These are phyloP conservation scores for Prunus davidiana DNA, from an alignment of 306 rosid species.

Conservation along the genomic window DNA sequence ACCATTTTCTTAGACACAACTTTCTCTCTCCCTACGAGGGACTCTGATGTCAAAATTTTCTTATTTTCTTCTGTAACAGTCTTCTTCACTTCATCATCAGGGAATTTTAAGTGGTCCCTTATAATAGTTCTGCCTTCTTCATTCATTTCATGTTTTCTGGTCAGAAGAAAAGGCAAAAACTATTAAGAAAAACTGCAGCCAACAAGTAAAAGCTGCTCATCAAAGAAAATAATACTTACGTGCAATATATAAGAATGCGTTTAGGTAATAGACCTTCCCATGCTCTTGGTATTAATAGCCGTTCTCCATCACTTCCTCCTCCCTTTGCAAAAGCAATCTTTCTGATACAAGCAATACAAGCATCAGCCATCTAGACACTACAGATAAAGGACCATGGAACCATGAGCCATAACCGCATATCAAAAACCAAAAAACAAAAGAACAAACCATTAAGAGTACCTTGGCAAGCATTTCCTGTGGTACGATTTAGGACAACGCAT, in stretches of 20 bases:
- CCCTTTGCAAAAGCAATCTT: slow-evolving; percentile 35
- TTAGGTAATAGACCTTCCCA: slow-evolving; percentile 56
- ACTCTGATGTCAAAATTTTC: slow-evolving; percentile 14
- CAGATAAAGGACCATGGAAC: background rate
- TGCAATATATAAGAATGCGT: slow-evolving; percentile 64
- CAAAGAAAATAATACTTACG: slow-evolving; percentile 42
- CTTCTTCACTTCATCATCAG: slow-evolving; percentile 25
- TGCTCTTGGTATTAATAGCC: slow-evolving; percentile 45
- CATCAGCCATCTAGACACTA: background rate
- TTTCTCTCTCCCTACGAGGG: slow-evolving; percentile 21
- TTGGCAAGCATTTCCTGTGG: slow-evolving; percentile 71
- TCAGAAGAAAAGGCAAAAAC: slow-evolving; percentile 21
- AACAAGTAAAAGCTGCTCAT: background rate
- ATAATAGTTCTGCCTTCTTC: slow-evolving; percentile 38
- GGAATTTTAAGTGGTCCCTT: slow-evolving; percentile 55
- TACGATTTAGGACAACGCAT: slow-evolving; percentile 68
- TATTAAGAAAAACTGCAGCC: background rate
- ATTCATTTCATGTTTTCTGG: slow-evolving; percentile 56
- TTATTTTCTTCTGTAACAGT: background rate
- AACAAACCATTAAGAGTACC: slow-evolving; percentile 23
- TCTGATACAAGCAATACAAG: slow-evolving; percentile 31
- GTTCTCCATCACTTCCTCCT: slow-evolving; percentile 21
- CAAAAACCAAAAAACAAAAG: background rate
- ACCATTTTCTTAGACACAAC: slow-evolving; percentile 1
- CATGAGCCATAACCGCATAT: background rate